A percentile compares a stretch with the other conserved stretches of the same genome.
These are phyloP conservation scores for Ophioceras dolichostomum DNA, from an alignment of 2,329 filamentous ascomycete genomes.

Conservation along the genomic window DNA sequence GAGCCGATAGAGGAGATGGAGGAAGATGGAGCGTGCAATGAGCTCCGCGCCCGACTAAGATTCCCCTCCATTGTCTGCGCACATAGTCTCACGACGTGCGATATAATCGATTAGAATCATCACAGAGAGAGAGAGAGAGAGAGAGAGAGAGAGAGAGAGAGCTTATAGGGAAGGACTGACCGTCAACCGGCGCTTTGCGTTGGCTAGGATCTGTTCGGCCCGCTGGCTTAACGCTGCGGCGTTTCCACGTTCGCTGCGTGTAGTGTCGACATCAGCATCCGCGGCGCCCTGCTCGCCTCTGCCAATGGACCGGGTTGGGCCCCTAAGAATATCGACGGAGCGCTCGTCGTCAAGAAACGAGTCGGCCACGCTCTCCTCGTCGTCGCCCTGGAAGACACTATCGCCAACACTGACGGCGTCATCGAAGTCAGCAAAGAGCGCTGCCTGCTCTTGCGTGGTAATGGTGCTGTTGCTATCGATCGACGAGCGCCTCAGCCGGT, in stretches of 20 bases:
- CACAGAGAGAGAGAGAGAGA: background rate
- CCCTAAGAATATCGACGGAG: conserved; percentile 43
- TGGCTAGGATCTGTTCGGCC: conserved; percentile 82
- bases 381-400: conserved; percentile 54
- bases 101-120: too few species aligned
- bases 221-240: conserved; percentile 60
- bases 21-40: conserved; percentile 46
- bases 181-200: conserved; percentile 79
- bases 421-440: conserved; percentile 48
- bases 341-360: conserved; percentile 36
- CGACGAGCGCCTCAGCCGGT: conserved; percentile 38
- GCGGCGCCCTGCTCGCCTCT: background rate
- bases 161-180: too few species aligned
- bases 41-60: conserved; percentile 64
- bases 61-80: conserved; percentile 89
- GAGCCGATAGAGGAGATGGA: conserved; percentile 52
- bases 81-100: too few species aligned
- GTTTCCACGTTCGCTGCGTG: background rate
- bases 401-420: conserved; percentile 50
- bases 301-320: background rate
- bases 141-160: background rate
- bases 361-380: conserved; percentile 53
- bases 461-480: conserved; percentile 51
- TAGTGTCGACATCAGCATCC: background rate
- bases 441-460: conserved; percentile 34